Evolutionary conservation across 345 rosid species (phyloP), one percentile per base, ranked within the genome.

Genomic region (Pistacia vera): DNA sequence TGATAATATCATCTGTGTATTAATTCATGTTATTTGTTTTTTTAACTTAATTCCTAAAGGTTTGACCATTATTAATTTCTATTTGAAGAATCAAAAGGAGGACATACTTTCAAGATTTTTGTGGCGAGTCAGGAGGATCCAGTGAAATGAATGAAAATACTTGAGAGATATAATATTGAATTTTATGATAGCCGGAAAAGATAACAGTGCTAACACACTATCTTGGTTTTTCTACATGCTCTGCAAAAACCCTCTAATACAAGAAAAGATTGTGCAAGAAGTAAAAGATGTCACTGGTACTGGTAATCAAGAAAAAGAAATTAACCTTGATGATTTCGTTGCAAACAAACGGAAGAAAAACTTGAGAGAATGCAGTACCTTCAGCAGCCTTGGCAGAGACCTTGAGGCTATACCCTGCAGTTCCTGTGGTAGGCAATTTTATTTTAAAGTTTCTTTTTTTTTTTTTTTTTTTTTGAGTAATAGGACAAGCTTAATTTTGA

Each of bases 351-450:
- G 0, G 90, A 87, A 75, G 79, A 36, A 30, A 79, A 72, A 36
- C 90, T 91, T 9, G 90, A 90, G 20, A 54, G 71, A 63, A 88
- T 91, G 96, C 93, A 91, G 30, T 92, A 92, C 79, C 97, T 94
- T 73, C 97, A 91, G 94, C 97, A 38, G 78, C 93, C 3, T 82
- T 94, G 73, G 82, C 94, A 8, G 98, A 94, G 85, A 90, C 97
- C 62, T 80, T 88, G 74, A 83, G 98, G 79, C 83, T 94, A 1
- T 87, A 88, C 74, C 97, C 96, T 75, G 72, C 86, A 30, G 89
- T 85, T 11, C 98, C 96, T 30, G 48, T 81, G 84, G 95, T 89
- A 90, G 76, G 25, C 1, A 44, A 61, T 17, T 52, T 49, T 0
- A 11, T 28, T 28, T 18, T 12, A 54, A 41, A 5, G 51, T 30